Base-by-base conservation (phyloP, 495 filamentous ascomycete species). In the Trichoderma erinaceum region DNA sequence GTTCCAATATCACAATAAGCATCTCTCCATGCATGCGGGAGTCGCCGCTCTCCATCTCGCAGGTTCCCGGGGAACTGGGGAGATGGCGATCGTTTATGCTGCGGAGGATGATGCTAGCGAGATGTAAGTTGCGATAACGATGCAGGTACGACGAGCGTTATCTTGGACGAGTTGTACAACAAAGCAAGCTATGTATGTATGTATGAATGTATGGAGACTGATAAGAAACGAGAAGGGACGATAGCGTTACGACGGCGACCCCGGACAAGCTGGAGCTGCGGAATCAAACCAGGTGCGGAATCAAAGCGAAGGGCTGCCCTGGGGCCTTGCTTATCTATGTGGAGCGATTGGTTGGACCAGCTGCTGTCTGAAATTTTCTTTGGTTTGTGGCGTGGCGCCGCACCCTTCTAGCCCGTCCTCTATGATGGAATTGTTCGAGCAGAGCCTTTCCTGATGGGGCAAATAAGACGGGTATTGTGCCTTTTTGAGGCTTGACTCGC, bases 1-100 rank as follows among this genome's bases (percentile, higher is more conserved):
- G 18, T 15, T 46, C 35, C 0, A 10, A 38, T 38, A 38, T 38
- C 35, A 38, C 35, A 38, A 7, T 0, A 38, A 38, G 35, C 35
- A 38, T 38, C 4, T 38, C 8, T 7, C 35, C 35, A 38, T 38
- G 35, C 35, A 38, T n/a, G 25, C 56, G 56, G 56, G 56, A 32
- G 27, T 61, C 56, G 56, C 56, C 56, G 56, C 27, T 10, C 16
- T 32, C 56, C 56, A 61, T 61, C 56, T 61, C 56, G 56, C 27
- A 32, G 56, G 56, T 12, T 27, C 11, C 27, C 56, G 23, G n/a
- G 15, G 3, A 61, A 29, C 56, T 61, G 23, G 56, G 56, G 56
- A 61, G 21, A 29, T 48, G 23, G 23, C 56, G 15, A 21, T 52
- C 8, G 46, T 50, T 52, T 52, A 23, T 52, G 21, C 16, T 52